Percentiles rank a stretch among this genome's conserved stretches.
Conservation (phyloP, 805 yeast genomes). For the Teunomyces lycoperdinae region DNA sequence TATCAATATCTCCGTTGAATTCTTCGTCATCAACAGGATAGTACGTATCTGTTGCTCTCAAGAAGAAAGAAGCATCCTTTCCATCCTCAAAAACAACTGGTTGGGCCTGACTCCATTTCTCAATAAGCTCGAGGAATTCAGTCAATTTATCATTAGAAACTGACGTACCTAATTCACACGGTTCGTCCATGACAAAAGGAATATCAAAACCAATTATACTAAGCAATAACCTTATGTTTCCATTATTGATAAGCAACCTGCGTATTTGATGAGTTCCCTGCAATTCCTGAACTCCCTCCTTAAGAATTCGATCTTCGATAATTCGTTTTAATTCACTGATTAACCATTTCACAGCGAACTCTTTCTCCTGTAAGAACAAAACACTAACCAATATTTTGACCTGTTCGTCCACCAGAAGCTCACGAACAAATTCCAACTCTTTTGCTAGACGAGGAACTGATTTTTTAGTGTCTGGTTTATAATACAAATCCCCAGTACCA, state of each 20-base stretch:
- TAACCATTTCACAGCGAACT: conserved; percentile 43
- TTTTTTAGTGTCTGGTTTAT: conserved; percentile 16
- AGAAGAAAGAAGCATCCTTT: conserved; percentile 32
- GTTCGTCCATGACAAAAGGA: conserved; percentile 38
- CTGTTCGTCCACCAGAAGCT: conserved; percentile 42
- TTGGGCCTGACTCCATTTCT: conserved; percentile 40
- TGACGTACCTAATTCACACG: conserved; percentile 35
- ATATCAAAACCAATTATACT: conserved; percentile 44
- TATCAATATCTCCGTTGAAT: conserved; percentile 17
- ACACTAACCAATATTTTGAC: conserved; percentile 50
- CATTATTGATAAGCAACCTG: conserved; percentile 43
- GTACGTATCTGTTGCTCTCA: conserved; percentile 23
- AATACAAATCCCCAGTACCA: conserved; percentile 54
- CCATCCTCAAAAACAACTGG: conserved; percentile 35
- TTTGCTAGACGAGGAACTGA: conserved; percentile 31
- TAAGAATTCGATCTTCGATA: conserved; percentile 16
- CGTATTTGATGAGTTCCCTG: conserved; percentile 15
- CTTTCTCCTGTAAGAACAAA: conserved; percentile 44
- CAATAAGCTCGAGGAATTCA: conserved; percentile 34
- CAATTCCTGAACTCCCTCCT: conserved; percentile 7
- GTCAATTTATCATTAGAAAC: conserved; percentile 30
- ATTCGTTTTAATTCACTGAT: conserved; percentile 34
- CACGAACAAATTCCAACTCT: conserved; percentile 30
- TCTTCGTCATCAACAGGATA: conserved; percentile 15
- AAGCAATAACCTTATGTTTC: conserved; percentile 45